Conservation (phyloP, 257 asterid genomes). For the Rhazya stricta region DNA sequence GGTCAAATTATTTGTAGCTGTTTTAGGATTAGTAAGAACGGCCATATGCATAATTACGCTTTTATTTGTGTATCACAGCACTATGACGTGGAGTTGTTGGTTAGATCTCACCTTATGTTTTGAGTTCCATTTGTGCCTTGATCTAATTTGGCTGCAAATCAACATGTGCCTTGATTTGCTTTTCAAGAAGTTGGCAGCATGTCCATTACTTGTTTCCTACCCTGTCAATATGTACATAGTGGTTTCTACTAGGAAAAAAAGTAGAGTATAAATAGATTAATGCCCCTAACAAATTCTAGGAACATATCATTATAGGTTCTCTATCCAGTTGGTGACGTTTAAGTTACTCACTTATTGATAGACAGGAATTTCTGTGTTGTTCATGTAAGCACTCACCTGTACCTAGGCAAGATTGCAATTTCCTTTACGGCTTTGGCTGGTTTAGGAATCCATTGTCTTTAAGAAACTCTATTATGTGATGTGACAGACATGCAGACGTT, state of each 20-base stretch:
- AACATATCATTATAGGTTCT: not conserved
- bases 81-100: not conserved
- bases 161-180: not conserved
- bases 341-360: not conserved
- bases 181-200: not conserved
- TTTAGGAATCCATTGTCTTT: not conserved
- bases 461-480: not conserved
- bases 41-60: not conserved
- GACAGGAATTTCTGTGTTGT: not conserved
- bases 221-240: not conserved
- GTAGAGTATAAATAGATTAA: not conserved
- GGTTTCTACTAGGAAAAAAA: not conserved
- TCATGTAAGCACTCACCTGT: not conserved
- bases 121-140: not conserved
- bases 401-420: not conserved
- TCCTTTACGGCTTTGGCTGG: not conserved
- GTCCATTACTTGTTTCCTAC: not conserved
- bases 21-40: not conserved
- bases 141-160: not conserved
- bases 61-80: too few relatives aligned
- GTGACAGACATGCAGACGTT: not conserved
- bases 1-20: not conserved
- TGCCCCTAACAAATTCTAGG: not conserved
- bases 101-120: not conserved
- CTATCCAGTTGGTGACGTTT: not conserved